Evolutionary conservation across 495 filamentous ascomycete species (phyloP), one percentile per base, ranked within the genome.

Genomic region (Penicillium dipodomyicola): DNA sequence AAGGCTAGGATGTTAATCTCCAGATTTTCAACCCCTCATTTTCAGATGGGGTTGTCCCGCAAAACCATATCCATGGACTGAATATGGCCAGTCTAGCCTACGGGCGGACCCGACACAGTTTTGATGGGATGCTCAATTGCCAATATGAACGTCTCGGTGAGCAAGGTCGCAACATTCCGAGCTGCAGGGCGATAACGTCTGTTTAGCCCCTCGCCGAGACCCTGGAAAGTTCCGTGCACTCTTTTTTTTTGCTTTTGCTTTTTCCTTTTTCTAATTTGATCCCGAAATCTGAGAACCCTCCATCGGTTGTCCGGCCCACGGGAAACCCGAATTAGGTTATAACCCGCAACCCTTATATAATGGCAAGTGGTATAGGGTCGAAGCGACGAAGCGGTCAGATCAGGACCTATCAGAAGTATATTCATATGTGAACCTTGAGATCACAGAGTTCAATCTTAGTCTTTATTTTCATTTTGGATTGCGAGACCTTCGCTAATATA

Each of bases 361-460:
- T 39, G 14, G 8, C 17, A 42, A 32, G 9, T 43, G 4, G 15
- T 25, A 33, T 32, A 22, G 17, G 57, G 49, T 53, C 53, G 53
- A 52, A 55, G 58, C 56, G 52, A 41, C 56, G 54, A 40, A 65
- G 65, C 57, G 62, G 33, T 59, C 52, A 37, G 50, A 52, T 42
- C 47, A 58, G 42, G 20, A 56, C 51, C 47, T 57, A 35, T 47
- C 56, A 49, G 32, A 37, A 39, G 33, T 12, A 45, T 49, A 20
- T 10, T 49, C 22, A 33, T 35, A 23, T 12, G n/a, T 17, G 32
- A 41, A 49, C 49, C 35, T 52, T 51, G 29, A 45, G 25, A 51
- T 32, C n/a, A 43, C 35, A 65, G 42, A 59, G 62, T 61, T 65
- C 60, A 61, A 60, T 57, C 60, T 44, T 55, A n/a, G n/a, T n/a